A percentile compares a stretch with the other conserved stretches of the same genome.
phyloP scores from a whole-genome alignment of 164 flowering plant genomes.

The Buxus sempervirens region DNA sequence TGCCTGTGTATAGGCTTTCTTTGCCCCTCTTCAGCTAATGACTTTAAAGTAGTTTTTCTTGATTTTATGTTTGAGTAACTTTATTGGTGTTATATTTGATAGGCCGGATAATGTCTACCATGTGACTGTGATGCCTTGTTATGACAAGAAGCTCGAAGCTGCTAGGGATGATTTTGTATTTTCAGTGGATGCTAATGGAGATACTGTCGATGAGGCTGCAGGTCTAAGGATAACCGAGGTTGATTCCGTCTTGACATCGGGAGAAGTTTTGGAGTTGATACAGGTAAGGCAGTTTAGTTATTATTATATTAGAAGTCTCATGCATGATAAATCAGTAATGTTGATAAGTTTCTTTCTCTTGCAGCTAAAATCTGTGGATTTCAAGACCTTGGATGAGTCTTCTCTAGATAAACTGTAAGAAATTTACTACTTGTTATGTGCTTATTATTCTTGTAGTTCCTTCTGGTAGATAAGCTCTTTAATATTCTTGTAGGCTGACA shows the following conservation, averaged over 20 bases:
- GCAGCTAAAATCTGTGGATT: slow-evolving; percentile 74
- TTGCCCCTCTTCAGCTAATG: too few species aligned
- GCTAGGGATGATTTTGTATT: slow-evolving; percentile 87
- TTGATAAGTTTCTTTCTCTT: not conserved
- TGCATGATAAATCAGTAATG: not conserved
- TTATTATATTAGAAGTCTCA: not conserved
- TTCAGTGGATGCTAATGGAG: slow-evolving; percentile 41
- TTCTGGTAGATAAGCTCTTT: not conserved
- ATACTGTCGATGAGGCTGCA: slow-evolving; percentile 17
- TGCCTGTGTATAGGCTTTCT: too few species aligned
- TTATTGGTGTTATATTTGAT: slow-evolving; percentile 13
- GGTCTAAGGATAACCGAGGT: slow-evolving; percentile 58
- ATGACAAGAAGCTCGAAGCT: slow-evolving; percentile 99
- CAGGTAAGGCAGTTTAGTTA: slow-evolving; percentile 46
- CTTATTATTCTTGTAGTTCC: not conserved
- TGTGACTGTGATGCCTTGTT: slow-evolving; percentile 97
- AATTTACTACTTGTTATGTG: slow-evolving; percentile 1
- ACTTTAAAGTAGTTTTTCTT: not conserved
- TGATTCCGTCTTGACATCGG: slow-evolving; percentile 93
- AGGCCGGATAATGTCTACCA: slow-evolving; percentile 91
- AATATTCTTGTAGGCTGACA: slow-evolving; percentile 49
- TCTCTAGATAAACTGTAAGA: slow-evolving; percentile 79
- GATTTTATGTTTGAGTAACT: slow-evolving; percentile 8
- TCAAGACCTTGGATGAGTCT: slow-evolving; percentile 66
- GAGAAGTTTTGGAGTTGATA: slow-evolving; percentile 88